phyloP scores from a whole-genome alignment of 2,329 filamentous ascomycete genomes.

The Fusarium sp. region DNA sequence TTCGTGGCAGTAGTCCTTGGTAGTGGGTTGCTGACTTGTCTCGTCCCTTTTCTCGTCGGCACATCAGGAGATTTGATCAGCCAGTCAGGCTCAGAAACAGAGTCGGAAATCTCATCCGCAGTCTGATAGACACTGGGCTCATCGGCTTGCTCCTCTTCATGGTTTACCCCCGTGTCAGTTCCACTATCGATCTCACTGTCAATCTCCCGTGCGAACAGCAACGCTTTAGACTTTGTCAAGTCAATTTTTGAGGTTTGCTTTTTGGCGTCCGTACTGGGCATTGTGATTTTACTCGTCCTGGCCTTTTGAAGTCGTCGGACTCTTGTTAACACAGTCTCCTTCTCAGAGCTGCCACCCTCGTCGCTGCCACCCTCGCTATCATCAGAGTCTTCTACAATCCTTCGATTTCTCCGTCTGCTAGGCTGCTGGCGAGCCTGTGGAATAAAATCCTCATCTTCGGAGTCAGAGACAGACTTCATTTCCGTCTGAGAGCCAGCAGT shows the following conservation, averaged over 20 bases:
- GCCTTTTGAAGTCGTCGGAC: slow-evolving; percentile 34
- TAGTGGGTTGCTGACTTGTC: neutral
- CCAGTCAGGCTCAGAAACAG: slow-evolving; percentile 32
- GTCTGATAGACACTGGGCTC: slow-evolving; percentile 44
- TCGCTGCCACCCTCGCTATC: slow-evolving; percentile 35
- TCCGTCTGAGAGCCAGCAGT: neutral
- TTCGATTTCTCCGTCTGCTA: slow-evolving; percentile 19
- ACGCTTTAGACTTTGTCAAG: slow-evolving; percentile 15
- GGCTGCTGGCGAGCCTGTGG: slow-evolving; percentile 15
- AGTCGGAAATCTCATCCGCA: slow-evolving; percentile 37
- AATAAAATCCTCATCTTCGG: slow-evolving; percentile 15
- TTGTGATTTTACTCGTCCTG: neutral
- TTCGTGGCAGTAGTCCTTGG: neutral
- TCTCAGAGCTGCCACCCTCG: slow-evolving; percentile 16
- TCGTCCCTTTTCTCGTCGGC: slow-evolving; percentile 5
- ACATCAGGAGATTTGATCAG: slow-evolving; percentile 26
- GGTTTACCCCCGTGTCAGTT: slow-evolving; percentile 14
- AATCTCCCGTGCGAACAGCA: slow-evolving; percentile 20
- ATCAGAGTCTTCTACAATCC: slow-evolving; percentile 36
- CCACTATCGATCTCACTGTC: slow-evolving; percentile 15
- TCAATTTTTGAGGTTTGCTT: neutral
- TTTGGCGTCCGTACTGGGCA: neutral
- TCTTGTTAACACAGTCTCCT: slow-evolving; percentile 35
- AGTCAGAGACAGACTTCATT: neutral
- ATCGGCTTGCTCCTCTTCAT: slow-evolving; percentile 29